Conservation (phyloP, 331 rosid species). For the Dryas integrifolia region DNA sequence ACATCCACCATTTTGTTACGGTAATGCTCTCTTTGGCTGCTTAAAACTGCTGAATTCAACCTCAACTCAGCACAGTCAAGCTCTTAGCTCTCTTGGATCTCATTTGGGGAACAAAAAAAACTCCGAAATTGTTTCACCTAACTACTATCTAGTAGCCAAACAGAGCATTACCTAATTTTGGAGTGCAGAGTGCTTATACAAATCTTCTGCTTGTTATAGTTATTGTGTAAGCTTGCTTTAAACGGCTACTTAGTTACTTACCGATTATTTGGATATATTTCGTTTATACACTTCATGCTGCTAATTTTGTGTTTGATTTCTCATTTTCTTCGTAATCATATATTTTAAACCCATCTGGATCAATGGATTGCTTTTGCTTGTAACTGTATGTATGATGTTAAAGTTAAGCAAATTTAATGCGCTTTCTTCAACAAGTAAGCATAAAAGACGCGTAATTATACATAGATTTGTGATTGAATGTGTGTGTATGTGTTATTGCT, state of each 20-base stretch:
- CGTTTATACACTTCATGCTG: neutral
- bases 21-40: too few relatives aligned
- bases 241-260: neutral
- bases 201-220: neutral
- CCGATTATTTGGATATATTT: neutral
- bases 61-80: neutral
- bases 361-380: conserved; percentile 3
- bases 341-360: conserved; percentile 10
- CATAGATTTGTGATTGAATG: conserved; percentile 10
- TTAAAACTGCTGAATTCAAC: neutral
- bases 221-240: neutral
- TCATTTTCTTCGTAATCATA: neutral
- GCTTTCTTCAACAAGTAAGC: neutral
- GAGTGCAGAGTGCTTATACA: neutral
- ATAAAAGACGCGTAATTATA: neutral
- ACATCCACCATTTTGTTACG: neutral
- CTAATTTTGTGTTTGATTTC: conserved; percentile 14
- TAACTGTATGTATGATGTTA: neutral
- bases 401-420: neutral
- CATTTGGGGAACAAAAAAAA: neutral
- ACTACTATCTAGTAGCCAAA: neutral
- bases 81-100: conserved; percentile 11
- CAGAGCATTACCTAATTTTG: neutral
- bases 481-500: conserved; percentile 5
- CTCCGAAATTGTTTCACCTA: neutral